A percentile compares a stretch with the other conserved stretches of the same genome.
phyloP scores from a whole-genome alignment of 345 rosid species.

The Eutrema yunnanense region DNA sequence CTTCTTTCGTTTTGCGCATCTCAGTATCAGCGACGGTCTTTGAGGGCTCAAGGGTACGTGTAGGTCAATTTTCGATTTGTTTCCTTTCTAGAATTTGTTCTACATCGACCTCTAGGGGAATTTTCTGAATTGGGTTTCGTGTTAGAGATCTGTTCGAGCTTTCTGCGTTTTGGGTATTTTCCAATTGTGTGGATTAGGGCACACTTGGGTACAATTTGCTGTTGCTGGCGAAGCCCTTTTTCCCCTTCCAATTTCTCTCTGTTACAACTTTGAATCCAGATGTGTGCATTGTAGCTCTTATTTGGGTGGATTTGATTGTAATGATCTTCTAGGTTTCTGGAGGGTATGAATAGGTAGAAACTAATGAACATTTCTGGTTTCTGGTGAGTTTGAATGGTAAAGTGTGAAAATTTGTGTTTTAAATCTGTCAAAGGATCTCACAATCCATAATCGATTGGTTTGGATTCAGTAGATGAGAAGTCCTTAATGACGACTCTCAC shows the following conservation, averaged over 20 bases:
- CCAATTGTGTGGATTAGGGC: not conserved
- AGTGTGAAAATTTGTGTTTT: not conserved
- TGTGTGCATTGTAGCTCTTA: not conserved
- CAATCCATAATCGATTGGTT: not conserved
- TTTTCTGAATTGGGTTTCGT: not conserved
- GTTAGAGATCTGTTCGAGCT: not conserved
- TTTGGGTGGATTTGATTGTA: not conserved
- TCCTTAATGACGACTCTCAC: not conserved
- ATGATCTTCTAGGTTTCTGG: not conserved
- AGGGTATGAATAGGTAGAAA: not conserved
- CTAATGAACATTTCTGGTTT: not conserved
- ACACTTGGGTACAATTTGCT: not conserved
- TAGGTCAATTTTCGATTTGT: not conserved
- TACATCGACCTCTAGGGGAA: not conserved
- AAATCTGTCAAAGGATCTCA: not conserved
- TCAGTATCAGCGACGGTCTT: conserved; percentile 54
- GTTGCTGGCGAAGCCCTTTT: not conserved
- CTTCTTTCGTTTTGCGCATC: conserved; percentile 63
- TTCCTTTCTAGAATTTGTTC: not conserved
- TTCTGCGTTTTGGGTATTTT: not conserved
- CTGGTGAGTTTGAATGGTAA: not conserved
- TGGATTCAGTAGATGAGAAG: not conserved
- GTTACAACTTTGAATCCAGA: not conserved
- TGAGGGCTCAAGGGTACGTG: conserved; percentile 52
- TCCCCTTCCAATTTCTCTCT: not conserved